Percentiles rank a stretch among this genome's conserved stretches.
phyloP scores from a whole-genome alignment of 768 basidiomycete species.

The Leccinellum rugosiceps region DNA sequence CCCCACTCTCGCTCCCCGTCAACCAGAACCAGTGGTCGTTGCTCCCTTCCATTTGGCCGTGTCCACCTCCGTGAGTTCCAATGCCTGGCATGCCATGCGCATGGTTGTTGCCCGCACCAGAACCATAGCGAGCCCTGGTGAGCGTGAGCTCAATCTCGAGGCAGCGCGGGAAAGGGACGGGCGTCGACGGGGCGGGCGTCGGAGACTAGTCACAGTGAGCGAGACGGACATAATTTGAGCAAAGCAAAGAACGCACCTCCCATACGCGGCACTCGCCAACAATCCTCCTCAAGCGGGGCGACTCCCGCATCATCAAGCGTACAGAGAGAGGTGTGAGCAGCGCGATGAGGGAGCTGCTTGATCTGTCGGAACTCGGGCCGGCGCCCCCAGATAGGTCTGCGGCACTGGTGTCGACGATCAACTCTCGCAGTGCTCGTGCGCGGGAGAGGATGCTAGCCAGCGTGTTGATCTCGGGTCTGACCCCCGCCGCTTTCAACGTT shows the following conservation, averaged over 20 bases:
- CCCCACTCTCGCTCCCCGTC: conserved; percentile 8
- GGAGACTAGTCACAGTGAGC: conserved; percentile 9
- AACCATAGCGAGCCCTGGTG: conserved; percentile 7
- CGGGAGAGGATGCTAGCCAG: conserved; percentile 14
- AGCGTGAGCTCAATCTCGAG: conserved; percentile 13
- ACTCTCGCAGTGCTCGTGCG: conserved; percentile 11
- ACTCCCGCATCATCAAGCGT: conserved; percentile 42
- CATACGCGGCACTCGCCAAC: conserved; percentile 51
- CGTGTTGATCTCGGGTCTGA: conserved; percentile 12
- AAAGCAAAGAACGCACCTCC: conserved; percentile 40
- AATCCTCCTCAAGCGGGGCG: conserved; percentile 40
- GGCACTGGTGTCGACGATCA: conserved; percentile 16
- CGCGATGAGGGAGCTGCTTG: conserved; percentile 6
- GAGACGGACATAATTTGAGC: background rate
- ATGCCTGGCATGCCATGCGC: conserved; percentile 13
- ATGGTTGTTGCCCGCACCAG: conserved; percentile 14
- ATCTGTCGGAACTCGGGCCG: background rate
- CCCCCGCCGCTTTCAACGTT: background rate
- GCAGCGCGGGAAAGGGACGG: conserved; percentile 6
- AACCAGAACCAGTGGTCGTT: conserved; percentile 28
- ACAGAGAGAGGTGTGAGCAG: conserved; percentile 41
- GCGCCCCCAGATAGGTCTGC: background rate
- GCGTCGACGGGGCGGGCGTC: conserved; percentile 6
- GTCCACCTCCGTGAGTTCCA: conserved; percentile 18
- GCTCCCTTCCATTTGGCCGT: conserved; percentile 12